Evolutionary conservation across 768 basidiomycete species (phyloP).

Genomic region (Cystofilobasidium capitatum): DNA sequence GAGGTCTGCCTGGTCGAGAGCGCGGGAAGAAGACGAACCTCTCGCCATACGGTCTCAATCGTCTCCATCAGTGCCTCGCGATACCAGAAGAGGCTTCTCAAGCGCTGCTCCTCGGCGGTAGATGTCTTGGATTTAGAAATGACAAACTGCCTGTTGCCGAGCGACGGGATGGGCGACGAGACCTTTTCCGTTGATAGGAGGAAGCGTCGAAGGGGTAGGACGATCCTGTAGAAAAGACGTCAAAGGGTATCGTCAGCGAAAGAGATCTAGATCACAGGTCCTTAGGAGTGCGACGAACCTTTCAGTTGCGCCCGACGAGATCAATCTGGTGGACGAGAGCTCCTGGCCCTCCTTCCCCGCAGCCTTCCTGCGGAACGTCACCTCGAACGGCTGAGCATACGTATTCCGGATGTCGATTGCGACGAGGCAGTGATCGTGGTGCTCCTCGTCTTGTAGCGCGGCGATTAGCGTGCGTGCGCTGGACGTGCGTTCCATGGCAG

Average conservation of each 20-base stretch:
- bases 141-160: constrained; percentile 84
- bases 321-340: constrained; percentile 42
- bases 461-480: constrained; percentile 24
- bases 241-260: constrained; percentile 44
- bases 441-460: constrained; percentile 32
- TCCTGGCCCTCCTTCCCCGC: constrained; percentile 38
- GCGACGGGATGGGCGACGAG: constrained; percentile 64
- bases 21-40: constrained; percentile 49
- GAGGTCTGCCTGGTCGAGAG: background rate
- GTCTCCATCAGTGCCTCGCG: constrained; percentile 70
- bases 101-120: constrained; percentile 47
- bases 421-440: constrained; percentile 65
- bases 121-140: constrained; percentile 63
- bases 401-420: constrained; percentile 83
- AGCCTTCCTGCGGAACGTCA: constrained; percentile 62
- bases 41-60: constrained; percentile 68
- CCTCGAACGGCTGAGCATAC: constrained; percentile 83
- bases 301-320: constrained; percentile 80
- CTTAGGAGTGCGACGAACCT: constrained; percentile 47
- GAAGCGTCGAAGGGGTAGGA: constrained; percentile 52
- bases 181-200: constrained; percentile 51
- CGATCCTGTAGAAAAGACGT: constrained; percentile 5
- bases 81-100: constrained; percentile 86
- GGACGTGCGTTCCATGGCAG: constrained; percentile 16
- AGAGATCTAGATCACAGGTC: background rate